These are phyloP conservation scores for Aspergillus fumigatus DNA, from an alignment of 2,329 filamentous ascomycete species.

Conservation along the genomic window DNA sequence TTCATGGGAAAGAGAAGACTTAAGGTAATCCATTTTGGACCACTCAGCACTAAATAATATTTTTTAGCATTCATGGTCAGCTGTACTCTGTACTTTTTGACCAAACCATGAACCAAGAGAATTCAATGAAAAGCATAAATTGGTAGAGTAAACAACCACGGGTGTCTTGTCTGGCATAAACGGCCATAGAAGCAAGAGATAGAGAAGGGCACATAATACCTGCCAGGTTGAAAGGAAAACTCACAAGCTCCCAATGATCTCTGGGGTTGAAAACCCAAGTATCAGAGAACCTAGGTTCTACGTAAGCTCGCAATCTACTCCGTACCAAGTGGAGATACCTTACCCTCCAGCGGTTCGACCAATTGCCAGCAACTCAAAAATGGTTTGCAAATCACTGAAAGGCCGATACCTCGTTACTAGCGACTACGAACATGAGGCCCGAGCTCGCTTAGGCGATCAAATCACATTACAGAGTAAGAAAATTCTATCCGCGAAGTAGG, in stretches of 20 bases:
- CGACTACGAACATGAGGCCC: conserved; percentile 14
- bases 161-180: neutral
- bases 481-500: too few species aligned
- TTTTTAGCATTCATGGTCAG: neutral
- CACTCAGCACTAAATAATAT: neutral
- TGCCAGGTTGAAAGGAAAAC: neutral
- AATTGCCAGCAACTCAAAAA: neutral
- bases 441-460: conserved; percentile 5
- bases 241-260: neutral
- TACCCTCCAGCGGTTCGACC: neutral
- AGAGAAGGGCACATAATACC: neutral
- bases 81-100: neutral
- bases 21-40: neutral
- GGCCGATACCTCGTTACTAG: neutral
- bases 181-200: neutral
- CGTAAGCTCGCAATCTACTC: neutral
- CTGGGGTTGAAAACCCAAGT: neutral
- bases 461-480: neutral
- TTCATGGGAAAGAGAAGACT: neutral
- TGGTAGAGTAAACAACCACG: neutral
- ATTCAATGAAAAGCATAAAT: neutral
- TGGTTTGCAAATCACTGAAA: neutral
- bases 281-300: neutral
- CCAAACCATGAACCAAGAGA: too few species aligned
- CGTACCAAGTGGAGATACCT: neutral